Percentiles rank a stretch among this genome's conserved stretches.
phyloP scores from a whole-genome alignment of 768 basidiomycete species.

The Auricularia cornea region DNA sequence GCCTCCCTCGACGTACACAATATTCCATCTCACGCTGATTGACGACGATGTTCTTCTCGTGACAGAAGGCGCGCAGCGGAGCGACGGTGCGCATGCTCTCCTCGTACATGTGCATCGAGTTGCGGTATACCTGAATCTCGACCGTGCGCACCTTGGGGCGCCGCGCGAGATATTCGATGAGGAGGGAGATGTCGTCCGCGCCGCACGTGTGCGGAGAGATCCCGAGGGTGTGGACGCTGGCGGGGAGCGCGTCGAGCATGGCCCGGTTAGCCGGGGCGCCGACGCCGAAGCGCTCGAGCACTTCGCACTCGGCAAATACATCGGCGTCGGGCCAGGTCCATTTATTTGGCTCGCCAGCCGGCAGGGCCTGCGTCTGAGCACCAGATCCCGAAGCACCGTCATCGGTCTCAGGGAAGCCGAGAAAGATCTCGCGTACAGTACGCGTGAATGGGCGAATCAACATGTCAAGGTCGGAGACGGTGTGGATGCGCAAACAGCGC shows the following conservation, averaged over 20 bases:
- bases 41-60: not conserved
- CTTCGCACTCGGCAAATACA: not conserved
- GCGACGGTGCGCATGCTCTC: not conserved
- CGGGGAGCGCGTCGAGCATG: not conserved
- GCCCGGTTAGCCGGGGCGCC: not conserved
- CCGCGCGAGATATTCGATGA: not conserved
- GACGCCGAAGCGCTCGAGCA: not conserved
- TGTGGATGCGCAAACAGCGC: not conserved
- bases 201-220: not conserved
- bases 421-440: not conserved
- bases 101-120: not conserved
- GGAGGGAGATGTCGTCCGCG: not conserved
- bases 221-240: not conserved
- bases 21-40: not conserved
- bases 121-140: not conserved
- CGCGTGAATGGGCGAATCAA: not conserved
- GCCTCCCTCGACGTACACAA: not conserved
- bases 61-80: not conserved
- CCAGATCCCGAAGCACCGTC: not conserved
- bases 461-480: conserved; percentile 4
- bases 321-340: not conserved
- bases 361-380: not conserved
- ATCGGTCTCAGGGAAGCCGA: not conserved
- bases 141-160: not conserved
- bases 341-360: not conserved